Evolutionary conservation across 805 yeast species (phyloP).

Genomic region (Debaryomyces tyrocola): DNA sequence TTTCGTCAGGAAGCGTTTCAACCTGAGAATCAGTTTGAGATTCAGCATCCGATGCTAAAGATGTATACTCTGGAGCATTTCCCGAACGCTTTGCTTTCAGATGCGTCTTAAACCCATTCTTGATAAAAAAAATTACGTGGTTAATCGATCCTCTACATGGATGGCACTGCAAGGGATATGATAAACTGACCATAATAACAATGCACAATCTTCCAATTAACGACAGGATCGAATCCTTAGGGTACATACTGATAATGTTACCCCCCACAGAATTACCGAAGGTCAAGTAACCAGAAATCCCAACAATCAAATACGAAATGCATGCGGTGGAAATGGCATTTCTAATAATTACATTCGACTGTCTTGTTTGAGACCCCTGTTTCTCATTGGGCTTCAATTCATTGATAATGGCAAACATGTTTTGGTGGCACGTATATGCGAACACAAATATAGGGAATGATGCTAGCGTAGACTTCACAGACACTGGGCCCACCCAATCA

Average conservation of each 20-base stretch:
- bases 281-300: conserved; percentile 68
- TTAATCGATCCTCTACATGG: conserved; percentile 76
- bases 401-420: conserved; percentile 72
- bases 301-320: conserved; percentile 59
- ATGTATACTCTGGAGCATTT: conserved; percentile 23
- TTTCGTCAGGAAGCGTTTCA: conserved; percentile 29
- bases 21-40: conserved; percentile 13
- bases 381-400: conserved; percentile 50
- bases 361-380: conserved; percentile 42
- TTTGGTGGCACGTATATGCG: conserved; percentile 82
- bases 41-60: conserved; percentile 27
- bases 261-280: conserved; percentile 69
- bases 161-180: conserved; percentile 78
- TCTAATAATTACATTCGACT: conserved; percentile 49
- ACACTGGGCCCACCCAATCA: conserved; percentile 41
- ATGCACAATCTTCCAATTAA: conserved; percentile 59
- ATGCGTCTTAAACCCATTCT: conserved; percentile 26
- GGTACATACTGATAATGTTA: conserved; percentile 69
- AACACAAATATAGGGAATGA: conserved; percentile 75
- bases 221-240: conserved; percentile 48
- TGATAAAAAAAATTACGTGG: conserved; percentile 57
- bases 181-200: conserved; percentile 70
- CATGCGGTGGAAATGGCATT: conserved; percentile 60
- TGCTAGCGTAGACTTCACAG: conserved; percentile 42
- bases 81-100: conserved; percentile 15